A percentile compares a stretch with the other conserved stretches of the same genome.
These are phyloP conservation scores for Penicillium subrubescens DNA, from an alignment of 495 filamentous ascomycete genomes.

Conservation along the genomic window DNA sequence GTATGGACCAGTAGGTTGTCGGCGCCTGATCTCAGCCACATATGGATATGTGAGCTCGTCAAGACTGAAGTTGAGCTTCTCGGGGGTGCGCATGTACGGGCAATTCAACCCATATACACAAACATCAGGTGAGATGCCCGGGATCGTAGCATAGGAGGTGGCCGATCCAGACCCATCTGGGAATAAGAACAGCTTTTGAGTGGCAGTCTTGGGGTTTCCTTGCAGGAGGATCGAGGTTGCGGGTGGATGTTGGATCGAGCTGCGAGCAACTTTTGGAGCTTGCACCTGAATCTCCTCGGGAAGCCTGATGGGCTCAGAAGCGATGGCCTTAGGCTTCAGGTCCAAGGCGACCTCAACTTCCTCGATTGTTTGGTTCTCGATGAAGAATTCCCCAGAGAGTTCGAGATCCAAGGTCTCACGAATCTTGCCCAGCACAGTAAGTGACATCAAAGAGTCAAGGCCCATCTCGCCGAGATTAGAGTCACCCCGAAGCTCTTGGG, in stretches of 20 bases:
- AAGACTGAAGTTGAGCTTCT: conserved; percentile 56
- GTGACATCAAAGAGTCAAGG: conserved; percentile 56
- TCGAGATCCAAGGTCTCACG: conserved; percentile 57
- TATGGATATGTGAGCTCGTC: conserved; percentile 60
- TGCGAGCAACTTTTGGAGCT: conserved; percentile 18
- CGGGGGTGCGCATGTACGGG: conserved; percentile 65
- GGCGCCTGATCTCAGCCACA: conserved; percentile 67
- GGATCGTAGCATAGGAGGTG: conserved; percentile 63
- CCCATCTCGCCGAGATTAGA: conserved; percentile 51
- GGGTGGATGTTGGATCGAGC: conserved; percentile 34
- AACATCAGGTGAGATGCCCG: conserved; percentile 55
- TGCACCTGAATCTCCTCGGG: conserved; percentile 22
- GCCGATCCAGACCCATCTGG: conserved; percentile 56
- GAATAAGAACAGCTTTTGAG: conserved; percentile 49
- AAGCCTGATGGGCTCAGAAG: conserved; percentile 25
- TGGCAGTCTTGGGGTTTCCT: conserved; percentile 47
- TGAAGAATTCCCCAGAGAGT: conserved; percentile 59
- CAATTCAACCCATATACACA: conserved; percentile 66
- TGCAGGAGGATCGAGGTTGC: conserved; percentile 56
- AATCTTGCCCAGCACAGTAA: conserved; percentile 51
- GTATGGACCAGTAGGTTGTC: conserved; percentile 73
- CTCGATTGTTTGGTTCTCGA: conserved; percentile 60
- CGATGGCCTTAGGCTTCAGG: conserved; percentile 37
- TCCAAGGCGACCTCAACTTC: conserved; percentile 52
- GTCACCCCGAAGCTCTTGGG: conserved; percentile 58